These are phyloP conservation scores for Shiraia sp. DNA, from an alignment of 2,329 filamentous ascomycete genomes.

Conservation along the genomic window DNA sequence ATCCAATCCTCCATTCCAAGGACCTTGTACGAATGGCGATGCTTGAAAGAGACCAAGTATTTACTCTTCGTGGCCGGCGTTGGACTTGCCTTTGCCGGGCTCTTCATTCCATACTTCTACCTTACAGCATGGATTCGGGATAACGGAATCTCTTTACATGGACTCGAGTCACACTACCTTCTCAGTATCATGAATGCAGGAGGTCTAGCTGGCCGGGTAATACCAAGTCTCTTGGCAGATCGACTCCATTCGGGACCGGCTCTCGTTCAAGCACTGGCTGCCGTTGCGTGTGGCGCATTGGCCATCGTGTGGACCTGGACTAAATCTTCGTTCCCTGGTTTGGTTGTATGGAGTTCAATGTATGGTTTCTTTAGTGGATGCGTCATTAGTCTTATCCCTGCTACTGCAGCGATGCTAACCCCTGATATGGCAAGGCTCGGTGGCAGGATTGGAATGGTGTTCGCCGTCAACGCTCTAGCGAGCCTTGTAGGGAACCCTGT, in stretches of 20 bases:
- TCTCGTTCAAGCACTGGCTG: conserved; percentile 50
- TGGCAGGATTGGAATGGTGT: too few species aligned
- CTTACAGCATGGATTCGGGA: conserved; percentile 13
- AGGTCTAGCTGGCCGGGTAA: conserved; percentile 46
- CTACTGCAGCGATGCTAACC: too few species aligned
- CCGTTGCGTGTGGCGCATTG: conserved; percentile 54
- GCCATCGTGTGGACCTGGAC: too few species aligned
- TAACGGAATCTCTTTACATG: conserved; percentile 7
- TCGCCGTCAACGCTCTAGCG: too few species aligned
- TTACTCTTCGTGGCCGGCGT: conserved; percentile 18
- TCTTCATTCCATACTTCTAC: conserved; percentile 21
- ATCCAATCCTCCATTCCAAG: conserved; percentile 12
- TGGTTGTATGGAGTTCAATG: conserved; percentile 17
- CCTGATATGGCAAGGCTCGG: too few species aligned
- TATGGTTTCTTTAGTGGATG: conserved; percentile 21
- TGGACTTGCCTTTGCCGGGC: conserved; percentile 18
- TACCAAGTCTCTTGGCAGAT: conserved; percentile 58
- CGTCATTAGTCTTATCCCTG: conserved; percentile 22
- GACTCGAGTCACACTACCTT: conserved; percentile 13
- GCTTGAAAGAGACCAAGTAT: conserved; percentile 9
- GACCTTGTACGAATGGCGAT: too few species aligned
- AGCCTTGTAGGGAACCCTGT: too few species aligned
- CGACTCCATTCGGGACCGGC: conserved; percentile 52
- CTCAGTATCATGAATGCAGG: conserved; percentile 18
- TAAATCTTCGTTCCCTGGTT: conserved; percentile 11